A percentile compares a stretch with the other conserved stretches of the same genome.
Evolutionary conservation across 306 rosid species (phyloP).

Genomic region (Quercus alba): DNA sequence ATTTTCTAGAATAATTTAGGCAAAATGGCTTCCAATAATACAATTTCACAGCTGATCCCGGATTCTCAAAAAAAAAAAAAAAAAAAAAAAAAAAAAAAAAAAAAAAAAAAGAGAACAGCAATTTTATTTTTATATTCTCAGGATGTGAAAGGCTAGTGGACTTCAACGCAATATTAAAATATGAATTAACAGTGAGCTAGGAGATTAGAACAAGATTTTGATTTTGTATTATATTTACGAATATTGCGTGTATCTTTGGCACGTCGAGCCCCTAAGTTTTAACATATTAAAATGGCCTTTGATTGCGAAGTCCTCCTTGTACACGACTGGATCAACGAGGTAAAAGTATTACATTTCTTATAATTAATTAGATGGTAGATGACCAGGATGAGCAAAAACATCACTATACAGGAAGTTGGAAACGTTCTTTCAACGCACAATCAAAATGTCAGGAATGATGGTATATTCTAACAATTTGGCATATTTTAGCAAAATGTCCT

Average conservation of each 20-base stretch:
- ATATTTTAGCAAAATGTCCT: too few relatives aligned
- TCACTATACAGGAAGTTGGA: not conserved
- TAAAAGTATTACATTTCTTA: not conserved
- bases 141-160: too few relatives aligned
- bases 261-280: conserved; percentile 3
- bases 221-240: not conserved
- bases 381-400: not conserved
- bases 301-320: not conserved
- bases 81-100: too few relatives aligned
- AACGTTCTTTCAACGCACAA: not conserved
- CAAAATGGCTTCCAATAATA: too few relatives aligned
- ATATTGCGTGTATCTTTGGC: not conserved
- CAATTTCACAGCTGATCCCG: too few relatives aligned
- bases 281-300: not conserved
- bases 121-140: too few relatives aligned
- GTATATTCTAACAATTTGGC: too few relatives aligned
- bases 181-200: too few relatives aligned
- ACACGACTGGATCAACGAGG: not conserved
- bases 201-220: not conserved
- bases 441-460: not conserved
- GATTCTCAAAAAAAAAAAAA: too few relatives aligned
- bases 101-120: too few relatives aligned
- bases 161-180: too few relatives aligned
- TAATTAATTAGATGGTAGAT: not conserved
- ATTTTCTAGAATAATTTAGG: too few relatives aligned